Evolutionary conservation across 306 rosid genomes (phyloP).

Genomic region (Cicer yamashitae): DNA sequence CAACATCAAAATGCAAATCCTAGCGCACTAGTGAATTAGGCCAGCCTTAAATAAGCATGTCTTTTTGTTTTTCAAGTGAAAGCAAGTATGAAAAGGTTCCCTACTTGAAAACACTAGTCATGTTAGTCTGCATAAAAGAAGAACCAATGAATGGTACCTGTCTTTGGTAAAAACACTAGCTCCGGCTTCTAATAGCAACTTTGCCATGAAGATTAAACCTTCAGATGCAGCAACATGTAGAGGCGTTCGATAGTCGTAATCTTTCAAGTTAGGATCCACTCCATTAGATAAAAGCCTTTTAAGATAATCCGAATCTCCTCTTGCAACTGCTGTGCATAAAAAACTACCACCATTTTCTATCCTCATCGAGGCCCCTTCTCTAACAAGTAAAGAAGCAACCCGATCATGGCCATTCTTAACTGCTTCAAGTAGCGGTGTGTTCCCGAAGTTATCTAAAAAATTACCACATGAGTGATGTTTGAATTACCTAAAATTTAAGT

Average conservation of each 20-base stretch:
- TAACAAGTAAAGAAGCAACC: conserved; percentile 71
- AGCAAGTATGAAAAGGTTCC: conserved; percentile 33
- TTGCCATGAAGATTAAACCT: conserved; percentile 84
- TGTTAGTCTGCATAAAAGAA: conserved; percentile 19
- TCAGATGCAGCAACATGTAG: conserved; percentile 86
- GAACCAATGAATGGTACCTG: conserved; percentile 58
- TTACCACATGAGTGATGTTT: background rate
- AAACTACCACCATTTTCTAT: conserved; percentile 74
- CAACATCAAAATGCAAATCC: background rate
- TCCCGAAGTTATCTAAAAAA: conserved; percentile 80
- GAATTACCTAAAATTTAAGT: conserved; percentile 14
- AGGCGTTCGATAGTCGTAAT: conserved; percentile 86
- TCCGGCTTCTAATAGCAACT: conserved; percentile 77
- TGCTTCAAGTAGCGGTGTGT: conserved; percentile 88
- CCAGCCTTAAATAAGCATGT: background rate
- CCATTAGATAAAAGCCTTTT: conserved; percentile 75
- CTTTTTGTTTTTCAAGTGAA: background rate
- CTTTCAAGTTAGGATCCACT: conserved; percentile 86
- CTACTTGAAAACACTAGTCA: conserved; percentile 1
- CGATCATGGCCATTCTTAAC: conserved; percentile 81
- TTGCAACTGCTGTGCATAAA: conserved; percentile 75
- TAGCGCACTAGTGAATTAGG: background rate
- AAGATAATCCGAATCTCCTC: conserved; percentile 83
- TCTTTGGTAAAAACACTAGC: conserved; percentile 87
- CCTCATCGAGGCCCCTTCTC: conserved; percentile 76